Percentiles rank a stretch among this genome's conserved stretches.
Conservation (phyloP, 2,329 filamentous ascomycete genomes). For the Sclerotiophoma versabilis region DNA sequence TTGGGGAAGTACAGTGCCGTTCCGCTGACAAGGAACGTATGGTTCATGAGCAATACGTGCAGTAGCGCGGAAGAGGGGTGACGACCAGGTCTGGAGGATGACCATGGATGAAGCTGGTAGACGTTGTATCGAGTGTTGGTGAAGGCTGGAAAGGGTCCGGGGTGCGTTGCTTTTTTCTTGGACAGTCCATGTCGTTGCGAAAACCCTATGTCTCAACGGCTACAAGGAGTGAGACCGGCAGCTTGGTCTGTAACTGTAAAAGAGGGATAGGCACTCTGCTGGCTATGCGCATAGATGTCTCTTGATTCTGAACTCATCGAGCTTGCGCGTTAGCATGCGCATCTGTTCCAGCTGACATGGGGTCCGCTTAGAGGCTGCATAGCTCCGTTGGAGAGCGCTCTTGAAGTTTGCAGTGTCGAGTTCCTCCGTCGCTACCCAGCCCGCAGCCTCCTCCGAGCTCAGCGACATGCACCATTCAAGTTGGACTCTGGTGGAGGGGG, state of each 20-base stretch:
- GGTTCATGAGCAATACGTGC: slow-evolving; percentile 6
- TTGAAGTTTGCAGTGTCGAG: no score
- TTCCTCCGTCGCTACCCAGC: no score
- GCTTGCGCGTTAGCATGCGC: neutral
- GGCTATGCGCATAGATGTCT: neutral
- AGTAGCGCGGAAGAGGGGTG: slow-evolving; percentile 4
- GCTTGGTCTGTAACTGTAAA: neutral
- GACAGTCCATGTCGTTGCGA: neutral
- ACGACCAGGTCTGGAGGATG: neutral
- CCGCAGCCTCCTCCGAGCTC: no score
- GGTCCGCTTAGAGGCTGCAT: no score
- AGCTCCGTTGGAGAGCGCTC: no score
- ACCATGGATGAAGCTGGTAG: slow-evolving; percentile 13
- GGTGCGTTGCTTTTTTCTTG: slow-evolving; percentile 7
- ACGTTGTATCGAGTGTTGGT: slow-evolving; percentile 5
- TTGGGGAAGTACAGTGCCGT: slow-evolving; percentile 13
- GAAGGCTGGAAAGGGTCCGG: slow-evolving; percentile 11
- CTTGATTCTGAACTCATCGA: neutral
- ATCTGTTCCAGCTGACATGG: no score
- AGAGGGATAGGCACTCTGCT: neutral
- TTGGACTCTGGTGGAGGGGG: neutral
- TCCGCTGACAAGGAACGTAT: slow-evolving; percentile 7
- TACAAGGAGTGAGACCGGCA: slow-evolving; percentile 16
- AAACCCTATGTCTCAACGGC: neutral
- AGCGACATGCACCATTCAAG: neutral